Evolutionary conservation across 129 eudicot species (phyloP), one percentile per base, ranked within the genome.

Genomic region (Tagetes patula): DNA sequence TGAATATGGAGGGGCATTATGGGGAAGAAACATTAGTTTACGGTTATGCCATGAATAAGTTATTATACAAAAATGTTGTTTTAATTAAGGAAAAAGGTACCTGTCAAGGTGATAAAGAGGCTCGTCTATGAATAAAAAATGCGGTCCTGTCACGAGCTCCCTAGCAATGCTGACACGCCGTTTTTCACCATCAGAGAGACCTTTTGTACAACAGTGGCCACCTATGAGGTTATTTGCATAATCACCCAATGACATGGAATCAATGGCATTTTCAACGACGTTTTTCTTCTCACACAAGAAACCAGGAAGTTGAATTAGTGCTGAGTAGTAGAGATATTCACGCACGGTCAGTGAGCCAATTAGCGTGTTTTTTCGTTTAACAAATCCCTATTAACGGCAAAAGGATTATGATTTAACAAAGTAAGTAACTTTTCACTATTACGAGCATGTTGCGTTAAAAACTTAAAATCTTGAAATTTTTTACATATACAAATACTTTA

Each of bases 41-140:
- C 2, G n/a, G 65, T 34, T 31, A 50, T 30, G 30, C 0, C 31
- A 59, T 59, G 65, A 58, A 12, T 8, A 58, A 58, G 3, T 31
- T 33, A 33, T 59, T 32, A 59, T 36, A 33, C 9, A n/a, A 59
- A 59, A 4, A 2, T 32, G 20, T 59, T 59, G 20, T 32, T 59
- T 33, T 32, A 33, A 3, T 59, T 1, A 59, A 59, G 41, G 2
- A 33, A 59, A 10, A 14, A 4, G 52, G 27, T 20, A 47, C 98
- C 98, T 90, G 86, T 94, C 93, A 65, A 94, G 97, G 73, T 88
- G 98, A 77, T 90, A 88, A 32, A 94, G 93, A 73, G 98, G 98
- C 82, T 94, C 98, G 27, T 94, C 98, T 40, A 94, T 88, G 78
- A 94, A 90, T 73, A 94, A 79, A 61, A 84, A 65, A 37, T 90